phyloP scores from a whole-genome alignment of 176 grass and related monocot genomes.

The Themeda triandra region DNA sequence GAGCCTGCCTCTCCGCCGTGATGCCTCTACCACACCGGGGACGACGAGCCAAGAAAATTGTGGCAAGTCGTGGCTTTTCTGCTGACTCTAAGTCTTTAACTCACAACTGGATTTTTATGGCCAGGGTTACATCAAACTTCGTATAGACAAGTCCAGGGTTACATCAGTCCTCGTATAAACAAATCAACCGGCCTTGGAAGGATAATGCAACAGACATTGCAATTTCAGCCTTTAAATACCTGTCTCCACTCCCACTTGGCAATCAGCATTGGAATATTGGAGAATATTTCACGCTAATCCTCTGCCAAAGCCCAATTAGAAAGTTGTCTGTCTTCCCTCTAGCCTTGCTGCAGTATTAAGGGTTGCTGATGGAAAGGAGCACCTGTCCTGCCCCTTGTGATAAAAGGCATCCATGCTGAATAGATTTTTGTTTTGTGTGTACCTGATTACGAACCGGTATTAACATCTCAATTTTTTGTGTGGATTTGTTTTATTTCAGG shows the following conservation, averaged over 20 bases:
- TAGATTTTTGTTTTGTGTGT: neutral
- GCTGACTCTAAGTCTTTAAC: no score
- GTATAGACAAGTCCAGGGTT: no score
- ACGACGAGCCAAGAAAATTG: no score
- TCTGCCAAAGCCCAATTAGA: neutral
- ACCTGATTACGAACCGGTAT: neutral
- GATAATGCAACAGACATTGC: neutral
- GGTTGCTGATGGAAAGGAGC: conserved; percentile 12
- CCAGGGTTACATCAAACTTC: neutral
- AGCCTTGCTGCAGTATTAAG: neutral
- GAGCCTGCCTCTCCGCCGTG: no score
- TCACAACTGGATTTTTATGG: neutral
- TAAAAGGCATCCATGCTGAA: conserved; percentile 6
- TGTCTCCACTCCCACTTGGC: neutral
- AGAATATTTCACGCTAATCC: neutral
- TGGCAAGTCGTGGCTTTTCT: no score
- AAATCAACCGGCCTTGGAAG: neutral
- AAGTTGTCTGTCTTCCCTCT: neutral
- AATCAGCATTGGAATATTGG: no score
- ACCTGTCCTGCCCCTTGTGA: neutral
- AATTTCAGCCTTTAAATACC: neutral
- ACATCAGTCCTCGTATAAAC: neutral
- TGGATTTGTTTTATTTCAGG: neutral
- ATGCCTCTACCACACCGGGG: no score
- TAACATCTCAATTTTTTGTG: neutral